These are phyloP conservation scores for Carpinus viminea DNA, from an alignment of 306 rosid genomes.

Conservation along the genomic window DNA sequence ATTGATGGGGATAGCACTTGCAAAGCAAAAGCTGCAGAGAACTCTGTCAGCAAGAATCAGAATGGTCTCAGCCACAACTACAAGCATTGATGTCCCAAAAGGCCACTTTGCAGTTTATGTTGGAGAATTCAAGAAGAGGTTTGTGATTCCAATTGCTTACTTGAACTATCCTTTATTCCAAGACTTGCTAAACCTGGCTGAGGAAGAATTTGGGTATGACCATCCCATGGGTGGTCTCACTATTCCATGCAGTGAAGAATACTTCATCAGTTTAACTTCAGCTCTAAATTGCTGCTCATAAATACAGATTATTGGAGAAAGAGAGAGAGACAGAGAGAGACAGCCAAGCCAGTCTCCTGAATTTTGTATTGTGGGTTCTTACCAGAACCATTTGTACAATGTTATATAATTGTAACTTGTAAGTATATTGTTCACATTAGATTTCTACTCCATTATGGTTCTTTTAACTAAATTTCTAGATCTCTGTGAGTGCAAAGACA, in stretches of 20 bases:
- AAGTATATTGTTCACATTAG: slow-evolving; percentile 24
- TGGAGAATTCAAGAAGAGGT: slow-evolving; percentile 74
- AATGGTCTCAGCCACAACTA: slow-evolving; percentile 43
- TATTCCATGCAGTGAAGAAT: slow-evolving; percentile 87
- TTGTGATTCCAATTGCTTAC: slow-evolving; percentile 81
- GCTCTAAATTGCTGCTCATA: slow-evolving; percentile 46
- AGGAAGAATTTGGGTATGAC: slow-evolving; percentile 87
- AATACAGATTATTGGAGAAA: background rate
- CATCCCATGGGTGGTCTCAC: slow-evolving; percentile 89
- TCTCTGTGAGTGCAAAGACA: background rate
- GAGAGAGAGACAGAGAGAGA: too few relatives aligned
- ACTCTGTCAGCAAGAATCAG: slow-evolving; percentile 69
- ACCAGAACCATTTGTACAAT: slow-evolving; percentile 12
- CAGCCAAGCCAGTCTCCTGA: slow-evolving; percentile 23
- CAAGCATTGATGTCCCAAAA: slow-evolving; percentile 78
- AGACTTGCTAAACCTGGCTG: slow-evolving; percentile 78
- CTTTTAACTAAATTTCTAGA: background rate
- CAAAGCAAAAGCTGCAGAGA: slow-evolving; percentile 80
- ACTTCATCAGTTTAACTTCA: slow-evolving; percentile 68
- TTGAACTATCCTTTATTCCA: slow-evolving; percentile 83
- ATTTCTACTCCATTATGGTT: slow-evolving; percentile 15
- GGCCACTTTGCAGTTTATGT: slow-evolving; percentile 92
- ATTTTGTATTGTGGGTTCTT: slow-evolving; percentile 10
- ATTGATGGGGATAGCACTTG: slow-evolving; percentile 66
- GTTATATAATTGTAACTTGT: slow-evolving; percentile 34